phyloP scores from a whole-genome alignment of 2,329 filamentous ascomycete genomes.

The Hymenoscyphus salicellus region DNA sequence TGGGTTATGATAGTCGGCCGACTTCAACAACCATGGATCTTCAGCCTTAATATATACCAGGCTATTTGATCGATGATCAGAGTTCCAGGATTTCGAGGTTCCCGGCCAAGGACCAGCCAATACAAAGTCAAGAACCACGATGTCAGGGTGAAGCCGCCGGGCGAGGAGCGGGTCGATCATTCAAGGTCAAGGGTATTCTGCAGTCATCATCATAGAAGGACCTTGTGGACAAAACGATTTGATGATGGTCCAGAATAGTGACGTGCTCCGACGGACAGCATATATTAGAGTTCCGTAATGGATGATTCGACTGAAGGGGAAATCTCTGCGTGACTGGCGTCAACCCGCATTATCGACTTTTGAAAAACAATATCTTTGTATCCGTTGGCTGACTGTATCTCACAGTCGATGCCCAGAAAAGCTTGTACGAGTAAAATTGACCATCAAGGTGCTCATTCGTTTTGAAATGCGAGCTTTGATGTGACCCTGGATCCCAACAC shows the following conservation, averaged over 20 bases:
- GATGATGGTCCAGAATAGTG: constrained; percentile 14
- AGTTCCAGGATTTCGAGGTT: constrained; percentile 21
- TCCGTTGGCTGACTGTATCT: constrained; percentile 28
- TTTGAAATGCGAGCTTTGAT: constrained; percentile 3
- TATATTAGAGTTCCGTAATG: not conserved
- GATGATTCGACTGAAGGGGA: not conserved
- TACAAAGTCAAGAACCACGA: not conserved
- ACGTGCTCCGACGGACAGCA: constrained; percentile 17
- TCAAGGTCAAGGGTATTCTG: constrained; percentile 16
- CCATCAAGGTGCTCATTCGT: not conserved
- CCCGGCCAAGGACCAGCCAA: constrained; percentile 2
- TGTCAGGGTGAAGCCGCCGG: constrained; percentile 16
- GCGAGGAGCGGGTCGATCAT: constrained; percentile 27
- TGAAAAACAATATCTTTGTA: not conserved
- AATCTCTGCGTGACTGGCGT: not conserved
- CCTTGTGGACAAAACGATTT: constrained; percentile 14
- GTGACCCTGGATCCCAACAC: not conserved
- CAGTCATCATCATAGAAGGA: constrained; percentile 18
- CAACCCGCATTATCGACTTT: not conserved
- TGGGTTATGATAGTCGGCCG: not conserved
- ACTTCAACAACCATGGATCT: constrained; percentile 1
- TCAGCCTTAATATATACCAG: constrained; percentile 24
- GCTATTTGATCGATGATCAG: constrained; percentile 21
- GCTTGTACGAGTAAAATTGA: not conserved
- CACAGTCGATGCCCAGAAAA: constrained; percentile 6